These are phyloP conservation scores for Calonectria pauciramosa DNA, from an alignment of 2,329 filamentous ascomycete species.

Conservation along the genomic window DNA sequence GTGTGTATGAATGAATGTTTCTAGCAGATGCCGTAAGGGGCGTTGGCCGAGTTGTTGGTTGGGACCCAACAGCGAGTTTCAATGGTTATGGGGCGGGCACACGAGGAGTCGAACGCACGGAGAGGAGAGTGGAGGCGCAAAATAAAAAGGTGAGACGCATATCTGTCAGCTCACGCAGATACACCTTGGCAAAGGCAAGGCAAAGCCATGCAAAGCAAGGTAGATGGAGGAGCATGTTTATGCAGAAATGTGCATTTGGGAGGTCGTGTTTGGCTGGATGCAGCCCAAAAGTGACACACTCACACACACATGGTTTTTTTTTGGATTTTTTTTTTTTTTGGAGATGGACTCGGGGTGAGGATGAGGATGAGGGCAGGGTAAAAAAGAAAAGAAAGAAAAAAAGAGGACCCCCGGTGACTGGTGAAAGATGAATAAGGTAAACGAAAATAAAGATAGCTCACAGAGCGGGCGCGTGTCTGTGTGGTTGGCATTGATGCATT, in stretches of 20 bases:
- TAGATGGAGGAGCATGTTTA: background rate
- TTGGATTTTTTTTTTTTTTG: background rate
- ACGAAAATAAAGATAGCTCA: background rate
- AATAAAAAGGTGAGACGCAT: conserved; percentile 3
- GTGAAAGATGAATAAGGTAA: background rate
- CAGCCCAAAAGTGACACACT: background rate
- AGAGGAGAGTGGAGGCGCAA: background rate
- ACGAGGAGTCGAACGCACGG: background rate
- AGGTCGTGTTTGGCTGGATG: background rate
- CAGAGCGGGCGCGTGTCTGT: background rate
- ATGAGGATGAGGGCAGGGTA: background rate
- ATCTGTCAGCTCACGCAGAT: conserved; percentile 22
- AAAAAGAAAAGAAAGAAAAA: background rate
- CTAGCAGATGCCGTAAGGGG: background rate
- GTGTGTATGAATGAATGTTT: background rate
- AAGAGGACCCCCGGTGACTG: background rate
- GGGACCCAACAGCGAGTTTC: background rate
- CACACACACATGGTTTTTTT: background rate
- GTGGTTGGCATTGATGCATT: conserved; percentile 13
- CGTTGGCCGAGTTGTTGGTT: background rate
- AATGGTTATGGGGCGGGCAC: background rate
- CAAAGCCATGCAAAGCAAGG: background rate
- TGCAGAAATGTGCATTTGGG: background rate
- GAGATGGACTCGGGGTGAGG: background rate
- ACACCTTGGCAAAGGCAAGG: background rate